phyloP scores from a whole-genome alignment of 176 grass and related monocot species.

The Carex kokanica region DNA sequence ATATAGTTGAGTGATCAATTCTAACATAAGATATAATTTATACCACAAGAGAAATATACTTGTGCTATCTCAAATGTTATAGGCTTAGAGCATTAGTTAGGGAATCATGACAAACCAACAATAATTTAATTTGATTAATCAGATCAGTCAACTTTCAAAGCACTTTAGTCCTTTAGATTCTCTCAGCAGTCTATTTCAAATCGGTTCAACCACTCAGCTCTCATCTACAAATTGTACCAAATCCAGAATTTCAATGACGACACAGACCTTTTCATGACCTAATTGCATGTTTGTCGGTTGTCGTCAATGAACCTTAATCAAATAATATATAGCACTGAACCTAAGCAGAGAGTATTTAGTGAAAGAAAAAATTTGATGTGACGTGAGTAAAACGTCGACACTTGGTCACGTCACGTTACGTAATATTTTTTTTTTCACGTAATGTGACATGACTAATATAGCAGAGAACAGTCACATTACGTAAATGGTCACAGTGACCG shows the following conservation, averaged over 20 bases:
- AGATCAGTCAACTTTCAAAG: background rate
- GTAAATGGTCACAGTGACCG: too few relatives aligned
- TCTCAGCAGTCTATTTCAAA: background rate
- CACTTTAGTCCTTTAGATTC: background rate
- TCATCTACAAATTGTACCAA: background rate
- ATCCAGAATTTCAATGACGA: background rate
- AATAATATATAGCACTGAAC: too few relatives aligned
- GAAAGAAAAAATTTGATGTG: too few relatives aligned
- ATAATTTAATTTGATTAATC: background rate
- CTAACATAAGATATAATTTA: background rate
- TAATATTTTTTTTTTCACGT: too few relatives aligned
- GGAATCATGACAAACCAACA: background rate
- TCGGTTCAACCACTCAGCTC: background rate
- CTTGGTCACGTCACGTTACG: too few relatives aligned
- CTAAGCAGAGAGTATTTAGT: too few relatives aligned
- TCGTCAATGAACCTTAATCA: too few relatives aligned
- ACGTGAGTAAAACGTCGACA: too few relatives aligned
- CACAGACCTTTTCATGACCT: background rate
- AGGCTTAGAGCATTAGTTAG: background rate
- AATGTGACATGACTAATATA: too few relatives aligned
- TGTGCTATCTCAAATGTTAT: background rate
- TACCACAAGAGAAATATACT: background rate
- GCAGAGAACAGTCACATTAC: too few relatives aligned
- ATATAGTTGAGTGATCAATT: background rate
- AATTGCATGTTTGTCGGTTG: background rate